Percentiles rank a stretch among this genome's conserved stretches.
These are phyloP conservation scores for Puccinia hordei DNA, from an alignment of 1,284 basidiomycete genomes.

Conservation along the genomic window DNA sequence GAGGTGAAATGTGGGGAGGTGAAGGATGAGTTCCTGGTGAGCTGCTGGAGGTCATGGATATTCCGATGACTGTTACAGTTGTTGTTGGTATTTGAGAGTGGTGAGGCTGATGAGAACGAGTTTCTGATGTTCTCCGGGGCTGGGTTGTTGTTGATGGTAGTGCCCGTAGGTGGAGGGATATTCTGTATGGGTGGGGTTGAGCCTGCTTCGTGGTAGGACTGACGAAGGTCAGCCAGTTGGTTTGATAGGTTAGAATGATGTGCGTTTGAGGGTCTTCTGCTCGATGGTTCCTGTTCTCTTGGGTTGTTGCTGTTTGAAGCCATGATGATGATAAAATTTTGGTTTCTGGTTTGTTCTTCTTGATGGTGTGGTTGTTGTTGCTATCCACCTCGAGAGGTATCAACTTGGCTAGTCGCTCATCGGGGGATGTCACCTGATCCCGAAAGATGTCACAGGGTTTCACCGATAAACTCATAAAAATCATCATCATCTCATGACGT, in stretches of 20 bases:
- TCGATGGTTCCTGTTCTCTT: too few relatives aligned
- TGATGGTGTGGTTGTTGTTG: too few relatives aligned
- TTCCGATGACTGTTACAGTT: too few relatives aligned
- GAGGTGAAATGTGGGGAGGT: neutral
- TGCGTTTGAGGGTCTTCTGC: conserved; percentile 21
- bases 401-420: too few relatives aligned
- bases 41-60: neutral
- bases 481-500: too few relatives aligned
- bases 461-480: too few relatives aligned
- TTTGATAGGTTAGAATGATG: conserved; percentile 31
- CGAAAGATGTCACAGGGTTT: too few relatives aligned
- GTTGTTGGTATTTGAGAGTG: neutral
- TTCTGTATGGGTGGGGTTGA: conserved; percentile 21
- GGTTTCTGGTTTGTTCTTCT: too few relatives aligned
- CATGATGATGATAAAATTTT: too few relatives aligned
- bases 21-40: conserved; percentile 24
- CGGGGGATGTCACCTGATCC: too few relatives aligned
- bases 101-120: neutral
- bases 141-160: neutral
- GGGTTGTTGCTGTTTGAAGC: too few relatives aligned
- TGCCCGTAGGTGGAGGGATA: conserved; percentile 19
- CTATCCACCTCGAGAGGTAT: too few relatives aligned
- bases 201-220: conserved; percentile 16
- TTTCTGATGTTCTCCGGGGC: neutral
- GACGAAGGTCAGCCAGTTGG: conserved; percentile 13